These are phyloP conservation scores for Tolypocladium ovalisporum DNA, from an alignment of 2,329 filamentous ascomycete genomes.

Conservation along the genomic window DNA sequence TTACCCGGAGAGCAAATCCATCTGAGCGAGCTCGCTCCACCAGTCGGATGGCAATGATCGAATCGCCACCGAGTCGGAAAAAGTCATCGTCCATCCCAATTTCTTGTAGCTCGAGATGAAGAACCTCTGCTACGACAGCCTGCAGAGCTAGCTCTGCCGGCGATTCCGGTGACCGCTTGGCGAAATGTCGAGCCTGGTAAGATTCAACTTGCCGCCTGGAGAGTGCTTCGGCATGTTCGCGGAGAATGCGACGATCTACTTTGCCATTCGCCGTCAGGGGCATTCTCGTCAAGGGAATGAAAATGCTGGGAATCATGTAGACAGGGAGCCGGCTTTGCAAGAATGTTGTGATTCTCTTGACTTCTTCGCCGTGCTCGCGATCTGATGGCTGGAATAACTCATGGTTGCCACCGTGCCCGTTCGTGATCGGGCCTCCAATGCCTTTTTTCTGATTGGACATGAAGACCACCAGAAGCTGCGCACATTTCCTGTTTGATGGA, in stretches of 20 bases:
- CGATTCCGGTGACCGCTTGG: not conserved
- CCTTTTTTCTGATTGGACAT: not conserved
- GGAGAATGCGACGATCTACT: not conserved
- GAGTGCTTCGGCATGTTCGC: not conserved
- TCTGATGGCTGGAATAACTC: not conserved
- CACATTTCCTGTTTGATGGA: not conserved
- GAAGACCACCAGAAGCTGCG: slow-evolving; percentile 1
- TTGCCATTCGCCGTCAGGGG: slow-evolving; percentile 1
- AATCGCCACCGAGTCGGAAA: slow-evolving; percentile 4
- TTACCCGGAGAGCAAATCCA: slow-evolving; percentile 4
- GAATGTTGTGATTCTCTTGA: not conserved
- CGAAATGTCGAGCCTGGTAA: not conserved
- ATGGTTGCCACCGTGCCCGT: not conserved
- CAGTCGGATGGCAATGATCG: slow-evolving; percentile 16
- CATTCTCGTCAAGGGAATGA: slow-evolving; percentile 1
- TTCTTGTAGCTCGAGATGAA: not conserved
- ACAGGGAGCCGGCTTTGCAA: slow-evolving; percentile 1
- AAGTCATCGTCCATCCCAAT: slow-evolving; percentile 5
- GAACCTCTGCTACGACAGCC: not conserved
- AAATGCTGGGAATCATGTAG: slow-evolving; percentile 6
- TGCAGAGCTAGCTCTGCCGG: not conserved
- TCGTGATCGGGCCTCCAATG: not conserved
- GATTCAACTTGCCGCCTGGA: not conserved
- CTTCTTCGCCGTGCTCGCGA: not conserved
- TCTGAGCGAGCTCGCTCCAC: not conserved